Evolutionary conservation across 176 grass and related monocot species (phyloP).

Genomic region (Carex littledalei): DNA sequence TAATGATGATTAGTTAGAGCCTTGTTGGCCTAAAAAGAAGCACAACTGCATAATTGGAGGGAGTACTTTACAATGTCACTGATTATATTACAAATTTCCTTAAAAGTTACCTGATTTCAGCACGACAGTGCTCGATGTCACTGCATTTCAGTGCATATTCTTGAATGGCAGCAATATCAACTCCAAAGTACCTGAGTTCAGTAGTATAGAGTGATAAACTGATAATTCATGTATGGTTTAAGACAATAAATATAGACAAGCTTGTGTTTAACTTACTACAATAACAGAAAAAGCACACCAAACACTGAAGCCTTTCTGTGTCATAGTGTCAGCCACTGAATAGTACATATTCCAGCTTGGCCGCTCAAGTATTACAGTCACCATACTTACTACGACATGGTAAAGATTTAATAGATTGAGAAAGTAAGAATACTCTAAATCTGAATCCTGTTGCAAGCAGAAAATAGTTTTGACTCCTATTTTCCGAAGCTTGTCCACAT

Average conservation of each 20-base stretch:
- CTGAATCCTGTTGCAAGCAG: slow-evolving; percentile 90
- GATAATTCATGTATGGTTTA: neutral
- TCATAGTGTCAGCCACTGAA: neutral
- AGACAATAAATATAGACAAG: neutral
- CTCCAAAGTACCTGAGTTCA: slow-evolving; percentile 73
- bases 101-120: slow-evolving; percentile 76
- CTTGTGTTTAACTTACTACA: neutral
- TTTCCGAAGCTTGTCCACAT: slow-evolving; percentile 85
- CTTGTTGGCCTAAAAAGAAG: neutral
- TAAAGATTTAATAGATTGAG: neutral
- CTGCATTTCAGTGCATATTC: slow-evolving; percentile 59
- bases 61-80: neutral
- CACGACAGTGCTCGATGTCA: slow-evolving; percentile 79
- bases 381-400: neutral
- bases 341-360: neutral
- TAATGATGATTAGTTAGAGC: neutral
- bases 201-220: neutral
- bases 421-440: slow-evolving; percentile 75
- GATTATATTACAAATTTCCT: neutral
- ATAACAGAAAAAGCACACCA: neutral
- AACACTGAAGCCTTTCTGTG: neutral
- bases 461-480: slow-evolving; percentile 93
- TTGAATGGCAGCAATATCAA: slow-evolving; percentile 74
- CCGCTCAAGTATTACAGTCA: neutral
- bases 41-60: neutral